phyloP scores from a whole-genome alignment of 2,329 filamentous ascomycete species.

The Macrophomina pseudophaseolina region DNA sequence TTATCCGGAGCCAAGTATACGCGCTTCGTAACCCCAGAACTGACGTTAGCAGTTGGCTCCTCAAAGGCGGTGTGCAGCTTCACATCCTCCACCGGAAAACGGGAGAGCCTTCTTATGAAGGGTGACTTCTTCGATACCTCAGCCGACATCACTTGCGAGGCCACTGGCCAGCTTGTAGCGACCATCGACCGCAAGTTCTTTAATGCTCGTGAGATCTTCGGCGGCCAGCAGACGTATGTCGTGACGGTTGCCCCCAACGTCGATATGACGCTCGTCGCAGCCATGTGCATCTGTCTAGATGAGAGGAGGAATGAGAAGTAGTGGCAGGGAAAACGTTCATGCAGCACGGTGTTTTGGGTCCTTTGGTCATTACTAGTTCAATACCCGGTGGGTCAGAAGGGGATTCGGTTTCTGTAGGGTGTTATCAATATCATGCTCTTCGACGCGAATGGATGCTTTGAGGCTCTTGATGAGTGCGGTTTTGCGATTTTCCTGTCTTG shows the following conservation, averaged over 20 bases:
- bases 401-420: background rate
- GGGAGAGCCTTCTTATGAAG: constrained; percentile 54
- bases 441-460: background rate
- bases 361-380: background rate
- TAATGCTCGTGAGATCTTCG: constrained; percentile 62
- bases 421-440: background rate
- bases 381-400: background rate
- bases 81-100: constrained; percentile 39
- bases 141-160: constrained; percentile 63
- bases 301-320: constrained; percentile 64
- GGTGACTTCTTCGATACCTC: constrained; percentile 65
- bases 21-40: background rate
- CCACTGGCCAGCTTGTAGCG: constrained; percentile 59
- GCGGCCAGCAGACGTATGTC: constrained; percentile 68
- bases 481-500: too few relatives aligned
- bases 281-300: constrained; percentile 71
- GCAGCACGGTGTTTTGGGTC: background rate
- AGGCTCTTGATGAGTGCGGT: background rate
- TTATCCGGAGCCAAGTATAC: background rate
- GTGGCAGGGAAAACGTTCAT: background rate
- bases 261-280: constrained; percentile 68
- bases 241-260: constrained; percentile 68
- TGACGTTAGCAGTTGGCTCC: background rate
- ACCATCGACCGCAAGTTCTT: constrained; percentile 64
- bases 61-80: constrained; percentile 49